Conservation (phyloP, 805 yeast genomes). For the Candida incommunis region DNA sequence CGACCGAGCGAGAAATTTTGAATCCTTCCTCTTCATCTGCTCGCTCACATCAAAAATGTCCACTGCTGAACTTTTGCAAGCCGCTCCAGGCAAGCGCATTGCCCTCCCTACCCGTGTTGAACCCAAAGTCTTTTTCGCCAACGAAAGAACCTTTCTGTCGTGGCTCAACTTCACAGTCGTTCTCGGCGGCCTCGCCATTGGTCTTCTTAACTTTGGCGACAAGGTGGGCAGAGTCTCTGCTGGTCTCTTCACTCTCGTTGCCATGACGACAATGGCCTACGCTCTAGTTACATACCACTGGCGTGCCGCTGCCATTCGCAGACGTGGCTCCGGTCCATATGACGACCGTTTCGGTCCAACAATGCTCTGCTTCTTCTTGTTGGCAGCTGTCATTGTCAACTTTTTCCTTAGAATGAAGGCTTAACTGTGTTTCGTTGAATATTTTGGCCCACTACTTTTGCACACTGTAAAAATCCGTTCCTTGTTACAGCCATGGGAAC, state of each 20-base stretch:
- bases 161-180: conserved; percentile 99
- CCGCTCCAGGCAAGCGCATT: conserved; percentile 76
- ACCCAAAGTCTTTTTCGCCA: conserved; percentile 97
- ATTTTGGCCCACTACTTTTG: too few relatives aligned
- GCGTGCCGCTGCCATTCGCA: conserved; percentile 97
- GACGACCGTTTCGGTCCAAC: conserved; percentile 99
- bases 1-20: too few relatives aligned
- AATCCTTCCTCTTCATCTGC: too few relatives aligned
- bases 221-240: conserved; percentile 85
- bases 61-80: conserved; percentile 57
- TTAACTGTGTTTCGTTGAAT: conserved; percentile 13
- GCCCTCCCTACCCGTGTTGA: conserved; percentile 97
- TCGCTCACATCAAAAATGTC: conserved; percentile 31
- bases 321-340: conserved; percentile 98
- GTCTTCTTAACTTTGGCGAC: conserved; percentile 93
- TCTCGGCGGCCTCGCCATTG: conserved; percentile 92
- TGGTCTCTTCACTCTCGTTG: conserved; percentile 83
- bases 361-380: conserved; percentile 82
- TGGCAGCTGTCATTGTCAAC: conserved; percentile 88
- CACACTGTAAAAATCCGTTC: too few relatives aligned
- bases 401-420: conserved; percentile 69
- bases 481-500: too few relatives aligned
- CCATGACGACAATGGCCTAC: conserved; percentile 95
- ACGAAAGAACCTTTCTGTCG: conserved; percentile 94
- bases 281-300: conserved; percentile 95